A percentile compares a stretch with the other conserved stretches of the same genome.
Conservation (phyloP, 2,329 filamentous ascomycete genomes). For the Arthroderma sp. region DNA sequence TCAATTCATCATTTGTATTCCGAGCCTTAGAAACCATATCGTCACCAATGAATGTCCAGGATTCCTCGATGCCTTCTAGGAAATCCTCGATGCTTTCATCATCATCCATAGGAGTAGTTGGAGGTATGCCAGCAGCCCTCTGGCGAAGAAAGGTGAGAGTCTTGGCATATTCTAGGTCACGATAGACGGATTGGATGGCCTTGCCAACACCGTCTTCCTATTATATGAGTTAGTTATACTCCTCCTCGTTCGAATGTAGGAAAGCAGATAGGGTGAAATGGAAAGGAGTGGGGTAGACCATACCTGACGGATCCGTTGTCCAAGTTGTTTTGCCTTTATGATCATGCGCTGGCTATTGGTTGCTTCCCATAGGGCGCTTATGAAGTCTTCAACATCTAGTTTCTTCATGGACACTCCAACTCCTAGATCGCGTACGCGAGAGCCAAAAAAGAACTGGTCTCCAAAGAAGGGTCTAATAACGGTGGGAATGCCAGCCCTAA, state of each 20-base stretch:
- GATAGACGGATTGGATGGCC: conserved; percentile 85
- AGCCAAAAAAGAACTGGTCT: conserved; percentile 93
- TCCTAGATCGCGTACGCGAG: conserved; percentile 78
- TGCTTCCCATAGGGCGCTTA: conserved; percentile 78
- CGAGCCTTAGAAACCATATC: conserved; percentile 6
- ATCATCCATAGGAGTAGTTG: conserved; percentile 25
- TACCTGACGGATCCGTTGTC: conserved; percentile 78
- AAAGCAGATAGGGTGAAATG: too few relatives aligned
- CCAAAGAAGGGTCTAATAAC: conserved; percentile 96
- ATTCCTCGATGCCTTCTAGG: conserved; percentile 60
- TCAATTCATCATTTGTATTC: conserved; percentile 7
- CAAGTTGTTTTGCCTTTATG: conserved; percentile 65
- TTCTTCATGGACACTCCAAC: conserved; percentile 84
- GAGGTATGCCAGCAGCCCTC: conserved; percentile 24
- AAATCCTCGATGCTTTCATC: conserved; percentile 36
- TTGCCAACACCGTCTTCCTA: conserved; percentile 83
- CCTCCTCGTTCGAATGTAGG: too few relatives aligned
- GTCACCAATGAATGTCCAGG: conserved; percentile 79
- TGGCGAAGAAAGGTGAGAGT: conserved; percentile 59
- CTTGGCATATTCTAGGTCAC: conserved; percentile 85
- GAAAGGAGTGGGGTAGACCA: conserved; percentile 24
- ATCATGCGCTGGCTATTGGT: conserved; percentile 89
- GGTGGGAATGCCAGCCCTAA: conserved; percentile 82
- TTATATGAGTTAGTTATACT: conserved; percentile 20
- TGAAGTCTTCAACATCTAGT: conserved; percentile 75